Percentiles rank a stretch among this genome's conserved stretches.
These are phyloP conservation scores for Cercospora citrullina DNA, from an alignment of 2,329 filamentous ascomycete species.

Conservation along the genomic window DNA sequence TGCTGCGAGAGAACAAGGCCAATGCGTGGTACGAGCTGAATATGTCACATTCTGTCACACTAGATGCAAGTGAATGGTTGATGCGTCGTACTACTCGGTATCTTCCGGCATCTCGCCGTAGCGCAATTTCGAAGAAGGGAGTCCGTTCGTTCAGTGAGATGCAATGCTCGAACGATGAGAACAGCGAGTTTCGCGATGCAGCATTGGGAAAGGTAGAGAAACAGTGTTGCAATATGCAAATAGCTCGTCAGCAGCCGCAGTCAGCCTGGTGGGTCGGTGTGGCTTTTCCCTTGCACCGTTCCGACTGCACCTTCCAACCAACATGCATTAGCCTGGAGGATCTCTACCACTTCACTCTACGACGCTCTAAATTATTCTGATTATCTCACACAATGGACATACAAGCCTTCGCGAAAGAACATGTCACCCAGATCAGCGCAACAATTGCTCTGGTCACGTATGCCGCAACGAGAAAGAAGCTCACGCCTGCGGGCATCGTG, in stretches of 20 bases:
- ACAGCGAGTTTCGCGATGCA: not conserved
- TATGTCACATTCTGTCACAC: not conserved
- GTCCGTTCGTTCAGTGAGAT: not conserved
- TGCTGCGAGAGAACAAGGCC: not conserved
- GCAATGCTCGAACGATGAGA: not conserved
- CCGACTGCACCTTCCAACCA: not conserved
- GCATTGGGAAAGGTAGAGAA: not conserved
- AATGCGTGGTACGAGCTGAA: not conserved
- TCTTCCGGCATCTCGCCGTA: not conserved
- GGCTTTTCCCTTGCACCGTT: not conserved
- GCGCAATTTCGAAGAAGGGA: not conserved
- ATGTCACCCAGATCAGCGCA: slow-evolving; percentile 34
- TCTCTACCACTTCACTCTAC: not conserved
- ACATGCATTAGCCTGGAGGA: not conserved
- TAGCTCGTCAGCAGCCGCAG: not conserved
- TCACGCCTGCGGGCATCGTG: slow-evolving; percentile 74
- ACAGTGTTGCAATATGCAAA: not conserved
- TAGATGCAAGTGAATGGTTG: not conserved
- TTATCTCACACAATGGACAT: slow-evolving; percentile 26
- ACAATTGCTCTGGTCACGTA: slow-evolving; percentile 48
- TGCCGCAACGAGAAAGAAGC: slow-evolving; percentile 51
- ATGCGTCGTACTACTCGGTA: not conserved
- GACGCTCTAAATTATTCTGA: not conserved
- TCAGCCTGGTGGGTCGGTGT: not conserved
- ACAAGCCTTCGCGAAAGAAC: slow-evolving; percentile 27